Base-by-base conservation (phyloP, 2,329 filamentous ascomycete genomes). In the Beauveria scarabaeidicola region DNA sequence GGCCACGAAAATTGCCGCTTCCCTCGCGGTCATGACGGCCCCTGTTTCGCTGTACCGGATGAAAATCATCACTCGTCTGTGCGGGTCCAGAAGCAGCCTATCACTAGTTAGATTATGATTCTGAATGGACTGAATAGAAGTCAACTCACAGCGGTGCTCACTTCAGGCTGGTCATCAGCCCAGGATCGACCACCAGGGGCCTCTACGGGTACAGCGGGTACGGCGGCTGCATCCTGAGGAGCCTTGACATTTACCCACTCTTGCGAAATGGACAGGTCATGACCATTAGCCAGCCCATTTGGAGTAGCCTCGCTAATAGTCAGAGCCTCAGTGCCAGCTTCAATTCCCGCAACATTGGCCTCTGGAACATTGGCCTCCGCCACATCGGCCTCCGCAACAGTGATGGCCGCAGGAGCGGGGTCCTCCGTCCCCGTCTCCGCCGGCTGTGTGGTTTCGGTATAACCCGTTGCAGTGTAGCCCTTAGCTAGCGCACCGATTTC, bases 101-200 rank as follows among this genome's bases (percentile, higher is more conserved):
- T 7, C 38, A 27, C n/a, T 2, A 43, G 61, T 66, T 62, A 66
- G 62, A 38, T 11, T 32, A n/a, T 15, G 27, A 8, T n/a, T 13
- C 2, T 15, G 46, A 23, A 51, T 36, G 46, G 27, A 19, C 10
- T 13, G 27, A n/a, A 41, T 8, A 17, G 25, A 7, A 23, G 47
- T 61, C 40, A 25, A 68, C 75, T 65, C 70, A 81, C 78, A 69
- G 78, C 75, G 32, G 72, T 65, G 41, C 71, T 71, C 59, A 71
- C 72, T 61, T 85, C 83, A 19, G 87, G 83, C 66, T 89, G 83
- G 62, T 94, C 89, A 67, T 96, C 91, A 27, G 90, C 90, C 90
- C 90, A 95, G 67, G 86, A 91, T 69, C 88, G 85, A 32, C 67
- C 80, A 79, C 13, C 25, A 19, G 27, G 11, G 10, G 25, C 23